Base-by-base conservation (phyloP, 768 basidiomycete species). In the Kwoniella sp. region DNA sequence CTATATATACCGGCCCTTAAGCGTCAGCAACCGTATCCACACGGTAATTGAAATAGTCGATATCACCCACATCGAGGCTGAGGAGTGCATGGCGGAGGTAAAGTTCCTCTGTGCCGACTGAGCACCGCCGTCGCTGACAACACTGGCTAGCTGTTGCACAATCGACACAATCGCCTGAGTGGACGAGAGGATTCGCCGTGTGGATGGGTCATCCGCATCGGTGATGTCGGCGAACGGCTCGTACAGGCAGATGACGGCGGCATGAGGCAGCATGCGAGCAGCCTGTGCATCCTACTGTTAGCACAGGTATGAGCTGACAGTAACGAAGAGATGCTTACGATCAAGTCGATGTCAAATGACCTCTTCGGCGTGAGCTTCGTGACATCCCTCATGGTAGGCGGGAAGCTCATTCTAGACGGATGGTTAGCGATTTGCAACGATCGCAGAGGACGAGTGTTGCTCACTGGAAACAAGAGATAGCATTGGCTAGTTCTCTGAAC, bases 221-320 rank as follows among this genome's bases (percentile, higher is more conserved):
- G 54, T 50, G 27, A 77, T 58, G 53, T 77, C 73, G 8, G 73
- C 76, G 49, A 77, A 77, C 4, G 71, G 66, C 53, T 77, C 76
- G 57, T 73, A 70, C 10, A 77, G 68, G 29, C 63, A 71, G 26
- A 77, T 77, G 8, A 58, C 50, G 3, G 73, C 69, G 2, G 71
- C 68, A 44, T 74, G 73, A 7, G 76, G 76, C 8, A 77, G 33
- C 69, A 77, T 65, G 40, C 74, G 76, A n/a, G 76, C 73, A n/a
- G 69, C 44, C 71, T 72, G 47, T 10, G 7, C 19, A 30, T 44
- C 17, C n/a, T 10, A 9, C 40, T 21, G 36, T 44, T 26, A 55
- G 26, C 30, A 53, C 48, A 61, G 36, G 21, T 24, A 29, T 24
- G 8, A 63, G 36, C 19, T 24, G 30, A 33, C 27, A 12, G 44